These are phyloP conservation scores for Triglochin maritima DNA, from an alignment of 106 monocot species.

Conservation along the genomic window DNA sequence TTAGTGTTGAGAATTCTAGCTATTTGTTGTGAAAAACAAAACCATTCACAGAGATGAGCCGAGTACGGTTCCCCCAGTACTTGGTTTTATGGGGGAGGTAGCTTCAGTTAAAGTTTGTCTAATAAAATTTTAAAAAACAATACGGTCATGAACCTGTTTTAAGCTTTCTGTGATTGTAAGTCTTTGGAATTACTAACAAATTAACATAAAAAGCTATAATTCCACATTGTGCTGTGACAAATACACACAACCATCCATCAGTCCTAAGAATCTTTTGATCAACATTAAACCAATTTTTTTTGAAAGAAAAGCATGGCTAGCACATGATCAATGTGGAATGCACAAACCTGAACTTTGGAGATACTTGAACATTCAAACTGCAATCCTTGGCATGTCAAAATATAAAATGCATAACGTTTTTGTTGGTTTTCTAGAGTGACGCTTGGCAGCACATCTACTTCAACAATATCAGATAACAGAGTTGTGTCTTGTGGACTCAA, in stretches of 20 bases:
- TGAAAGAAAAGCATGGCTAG: not conserved
- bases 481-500: constrained; percentile 87
- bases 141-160: too few species aligned
- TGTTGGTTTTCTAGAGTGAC: constrained; percentile 35
- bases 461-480: constrained; percentile 68
- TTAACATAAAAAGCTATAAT: not conserved
- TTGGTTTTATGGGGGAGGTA: too few species aligned
- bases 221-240: not conserved
- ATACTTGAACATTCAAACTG: constrained; percentile 68
- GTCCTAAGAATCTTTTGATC: not conserved
- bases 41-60: too few species aligned
- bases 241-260: too few species aligned
- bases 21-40: too few species aligned
- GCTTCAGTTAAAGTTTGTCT: too few species aligned
- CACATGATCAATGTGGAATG: not conserved
- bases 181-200: not conserved
- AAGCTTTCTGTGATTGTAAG: not conserved
- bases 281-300: not conserved
- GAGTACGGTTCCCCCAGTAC: too few species aligned
- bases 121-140: too few species aligned
- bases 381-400: constrained; percentile 57
- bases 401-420: constrained; percentile 49
- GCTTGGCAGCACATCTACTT: constrained; percentile 48
- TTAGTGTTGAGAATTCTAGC: too few species aligned
- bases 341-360: constrained; percentile 59